Evolutionary conservation across 768 basidiomycete species (phyloP).

Genomic region (Lactarius vividus): DNA sequence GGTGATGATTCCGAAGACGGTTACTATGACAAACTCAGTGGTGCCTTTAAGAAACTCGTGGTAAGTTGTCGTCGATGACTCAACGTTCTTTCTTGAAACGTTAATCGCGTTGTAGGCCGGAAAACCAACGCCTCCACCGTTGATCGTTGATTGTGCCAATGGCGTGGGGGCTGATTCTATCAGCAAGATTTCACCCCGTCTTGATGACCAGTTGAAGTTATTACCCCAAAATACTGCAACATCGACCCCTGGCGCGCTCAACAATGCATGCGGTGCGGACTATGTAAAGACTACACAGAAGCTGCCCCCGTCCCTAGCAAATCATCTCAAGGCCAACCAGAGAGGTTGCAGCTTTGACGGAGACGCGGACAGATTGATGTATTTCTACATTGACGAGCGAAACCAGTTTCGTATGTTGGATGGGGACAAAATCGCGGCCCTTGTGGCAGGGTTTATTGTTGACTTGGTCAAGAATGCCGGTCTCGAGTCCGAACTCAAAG

Average conservation of each 20-base stretch:
- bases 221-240: constrained; percentile 67
- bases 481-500: constrained; percentile 70
- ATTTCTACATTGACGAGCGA: constrained; percentile 82
- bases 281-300: constrained; percentile 93
- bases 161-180: constrained; percentile 87
- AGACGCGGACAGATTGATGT: constrained; percentile 96
- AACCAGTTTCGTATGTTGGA: constrained; percentile 88
- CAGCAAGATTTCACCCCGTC: constrained; percentile 53
- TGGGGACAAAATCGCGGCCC: constrained; percentile 95
- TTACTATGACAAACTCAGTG: constrained; percentile 78
- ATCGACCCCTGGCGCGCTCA: constrained; percentile 68
- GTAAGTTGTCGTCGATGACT: constrained; percentile 46
- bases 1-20: constrained; percentile 80
- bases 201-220: constrained; percentile 61
- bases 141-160: constrained; percentile 97
- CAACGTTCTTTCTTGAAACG: constrained; percentile 10
- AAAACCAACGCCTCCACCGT: constrained; percentile 51
- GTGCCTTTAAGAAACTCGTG: constrained; percentile 82
- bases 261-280: constrained; percentile 90
- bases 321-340: constrained; percentile 63
- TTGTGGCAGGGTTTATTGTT: constrained; percentile 90
- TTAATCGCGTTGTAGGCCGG: constrained; percentile 45
- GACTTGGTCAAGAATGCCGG: constrained; percentile 86
- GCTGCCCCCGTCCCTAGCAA: constrained; percentile 71
- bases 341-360: constrained; percentile 94